phyloP scores from a whole-genome alignment of 2,329 filamentous ascomycete species.

The Botryotinia globosa region DNA sequence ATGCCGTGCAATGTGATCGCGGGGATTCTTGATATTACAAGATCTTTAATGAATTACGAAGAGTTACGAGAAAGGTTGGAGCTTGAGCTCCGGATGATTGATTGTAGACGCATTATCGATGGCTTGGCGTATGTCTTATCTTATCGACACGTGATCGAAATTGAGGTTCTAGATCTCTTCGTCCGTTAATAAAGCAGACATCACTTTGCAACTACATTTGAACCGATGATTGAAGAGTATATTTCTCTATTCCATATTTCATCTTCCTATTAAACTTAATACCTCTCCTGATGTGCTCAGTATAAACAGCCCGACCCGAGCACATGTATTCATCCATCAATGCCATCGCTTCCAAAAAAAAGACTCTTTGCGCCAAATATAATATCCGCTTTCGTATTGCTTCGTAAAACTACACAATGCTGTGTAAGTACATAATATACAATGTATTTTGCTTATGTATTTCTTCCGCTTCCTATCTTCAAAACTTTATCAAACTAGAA shows the following conservation, averaged over 20 bases:
- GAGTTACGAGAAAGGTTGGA: neutral
- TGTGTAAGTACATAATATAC: slow-evolving; percentile 8
- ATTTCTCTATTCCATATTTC: neutral
- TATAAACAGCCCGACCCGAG: neutral
- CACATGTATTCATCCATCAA: neutral
- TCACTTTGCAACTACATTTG: neutral
- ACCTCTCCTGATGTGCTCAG: neutral
- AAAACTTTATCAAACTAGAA: slow-evolving; percentile 11
- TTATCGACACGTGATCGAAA: slow-evolving; percentile 8
- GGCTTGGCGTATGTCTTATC: neutral
- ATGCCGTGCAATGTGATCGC: slow-evolving; percentile 12
- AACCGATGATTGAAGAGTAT: neutral
- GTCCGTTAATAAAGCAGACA: neutral
- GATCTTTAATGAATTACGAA: neutral
- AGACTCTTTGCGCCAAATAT: neutral
- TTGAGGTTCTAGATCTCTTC: neutral
- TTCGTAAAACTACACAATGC: neutral
- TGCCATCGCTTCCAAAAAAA: slow-evolving; percentile 1
- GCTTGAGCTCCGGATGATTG: slow-evolving; percentile 1
- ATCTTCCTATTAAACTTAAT: neutral
- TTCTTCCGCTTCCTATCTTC: neutral
- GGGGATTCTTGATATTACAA: slow-evolving; percentile 1
- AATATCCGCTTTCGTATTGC: neutral
- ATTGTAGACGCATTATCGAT: slow-evolving; percentile 12
- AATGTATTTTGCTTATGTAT: slow-evolving; percentile 9